These are phyloP conservation scores for Candida xiaguanensis DNA, from an alignment of 805 yeast genomes.

Conservation along the genomic window DNA sequence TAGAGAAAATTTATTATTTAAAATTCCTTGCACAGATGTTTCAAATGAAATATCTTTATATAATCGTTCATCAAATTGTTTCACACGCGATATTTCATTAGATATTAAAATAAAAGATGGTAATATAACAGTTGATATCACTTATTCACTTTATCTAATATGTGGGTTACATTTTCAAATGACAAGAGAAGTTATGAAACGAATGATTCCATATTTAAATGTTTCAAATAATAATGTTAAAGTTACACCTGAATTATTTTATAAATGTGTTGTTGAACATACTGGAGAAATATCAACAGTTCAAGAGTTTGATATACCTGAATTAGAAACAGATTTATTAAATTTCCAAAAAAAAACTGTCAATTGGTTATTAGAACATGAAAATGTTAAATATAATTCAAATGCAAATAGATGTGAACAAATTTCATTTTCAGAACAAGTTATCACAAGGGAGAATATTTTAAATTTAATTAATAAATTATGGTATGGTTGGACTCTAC, in stretches of 20 bases:
- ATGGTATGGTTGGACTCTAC: slow-evolving; percentile 51
- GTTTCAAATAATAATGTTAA: slow-evolving; percentile 11
- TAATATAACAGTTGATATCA: not conserved
- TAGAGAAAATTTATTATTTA: not conserved
- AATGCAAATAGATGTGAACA: slow-evolving; percentile 18
- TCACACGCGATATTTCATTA: not conserved
- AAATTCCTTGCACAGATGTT: slow-evolving; percentile 1
- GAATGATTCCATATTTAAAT: not conserved
- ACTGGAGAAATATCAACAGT: slow-evolving; percentile 22
- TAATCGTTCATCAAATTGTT: slow-evolving; percentile 6
- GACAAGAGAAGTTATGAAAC: slow-evolving; percentile 1
- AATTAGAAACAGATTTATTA: slow-evolving; percentile 40
- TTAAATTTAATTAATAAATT: slow-evolving; percentile 36
- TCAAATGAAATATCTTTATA: slow-evolving; percentile 7
- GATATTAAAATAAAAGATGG: slow-evolving; percentile 1
- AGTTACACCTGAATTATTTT: slow-evolving; percentile 40
- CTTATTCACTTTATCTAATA: not conserved
- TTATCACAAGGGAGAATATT: slow-evolving; percentile 7
- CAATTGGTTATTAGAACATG: slow-evolving; percentile 53
- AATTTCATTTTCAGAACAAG: slow-evolving; percentile 15
- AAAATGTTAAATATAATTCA: slow-evolving; percentile 38
- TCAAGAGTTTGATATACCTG: slow-evolving; percentile 33
- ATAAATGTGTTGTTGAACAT: slow-evolving; percentile 45
- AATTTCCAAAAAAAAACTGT: slow-evolving; percentile 54
- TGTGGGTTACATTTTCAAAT: slow-evolving; percentile 3